Base-by-base conservation (phyloP, 805 yeast species). In the Lipomyces mesembrius region DNA sequence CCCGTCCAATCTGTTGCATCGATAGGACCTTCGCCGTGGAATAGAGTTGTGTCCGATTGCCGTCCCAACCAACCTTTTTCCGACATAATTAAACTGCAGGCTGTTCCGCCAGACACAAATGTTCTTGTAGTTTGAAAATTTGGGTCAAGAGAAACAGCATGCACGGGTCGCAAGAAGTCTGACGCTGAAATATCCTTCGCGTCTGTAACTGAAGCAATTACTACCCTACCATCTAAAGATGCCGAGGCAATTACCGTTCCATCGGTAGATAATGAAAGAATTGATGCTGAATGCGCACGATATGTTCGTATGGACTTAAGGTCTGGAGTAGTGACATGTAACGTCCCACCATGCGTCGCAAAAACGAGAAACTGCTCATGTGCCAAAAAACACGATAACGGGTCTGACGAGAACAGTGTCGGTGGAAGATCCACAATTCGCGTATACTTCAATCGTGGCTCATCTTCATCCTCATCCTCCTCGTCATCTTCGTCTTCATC, bases 221-320 rank as follows among this genome's bases (percentile, higher is more conserved):
- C 92, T 0, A 94, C 89, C 0, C 97, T 90, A 0, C 99, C 99
- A 75, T 95, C 99, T 81, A 94, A 88, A 0, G 98, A 92, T 0
- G 93, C 97, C 0, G 96, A 88, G 0, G 95, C 96, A 67, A 95
- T 86, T 73, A 83, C 86, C 8, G 78, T 78, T 0, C 96, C 95
- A 74, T 91, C 96, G 1, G 89, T 83, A 62, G 87, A 85, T 0
- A 92, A 82, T 0, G 91, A 85, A 54, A 93, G 78, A 1, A 95
- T 85, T 0, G 97, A 91, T 0, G 98, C 92, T 58, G 91, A 82
- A 74, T 96, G 97, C 0, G 94, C 92, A 72, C 91, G 85, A 67
- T 91, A 83, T 0, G 97, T 88, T 51, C 96, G 82, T 0, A 92
- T 79, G 0, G 88, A 77, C 6, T 83, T 78, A 69, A 89, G 83